phyloP scores from a whole-genome alignment of 2,329 filamentous ascomycete species.

The Scolecobasidium constrictum region DNA sequence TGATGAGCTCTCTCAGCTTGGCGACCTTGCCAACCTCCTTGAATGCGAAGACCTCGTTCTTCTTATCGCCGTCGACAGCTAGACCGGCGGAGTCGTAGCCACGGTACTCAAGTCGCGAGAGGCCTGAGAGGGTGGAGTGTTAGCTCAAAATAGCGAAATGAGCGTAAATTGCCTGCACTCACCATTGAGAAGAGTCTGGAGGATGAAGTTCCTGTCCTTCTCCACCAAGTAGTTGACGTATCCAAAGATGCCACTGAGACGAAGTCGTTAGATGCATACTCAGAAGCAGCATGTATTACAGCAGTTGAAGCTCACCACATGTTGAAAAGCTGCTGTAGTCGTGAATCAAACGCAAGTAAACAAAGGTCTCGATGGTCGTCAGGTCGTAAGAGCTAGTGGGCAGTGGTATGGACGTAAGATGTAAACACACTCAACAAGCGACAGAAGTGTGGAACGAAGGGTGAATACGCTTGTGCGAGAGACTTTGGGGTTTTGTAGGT shows the following conservation, averaged over 20 bases:
- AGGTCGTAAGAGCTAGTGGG: too few species aligned
- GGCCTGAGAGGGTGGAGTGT: constrained; percentile 44
- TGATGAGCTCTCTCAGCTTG: constrained; percentile 89
- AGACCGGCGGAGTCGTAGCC: constrained; percentile 97
- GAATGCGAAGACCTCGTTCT: constrained; percentile 92
- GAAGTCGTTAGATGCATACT: too few species aligned
- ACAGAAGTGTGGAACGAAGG: too few species aligned
- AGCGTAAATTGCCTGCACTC: constrained; percentile 19
- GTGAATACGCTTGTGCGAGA: too few species aligned
- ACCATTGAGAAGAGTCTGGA: constrained; percentile 95
- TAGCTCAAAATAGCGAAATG: constrained; percentile 15
- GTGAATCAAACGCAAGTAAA: too few species aligned
- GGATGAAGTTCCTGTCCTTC: constrained; percentile 94
- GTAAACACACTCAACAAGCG: too few species aligned
- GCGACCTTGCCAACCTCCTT: constrained; percentile 99
- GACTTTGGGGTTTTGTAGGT: too few species aligned
- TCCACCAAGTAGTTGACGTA: constrained; percentile 99
- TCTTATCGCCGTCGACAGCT: constrained; percentile 95
- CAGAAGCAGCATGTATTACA: too few species aligned
- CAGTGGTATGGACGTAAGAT: too few species aligned
- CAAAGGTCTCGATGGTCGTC: too few species aligned
- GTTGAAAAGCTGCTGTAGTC: too few species aligned
- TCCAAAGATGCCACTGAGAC: constrained; percentile 77
- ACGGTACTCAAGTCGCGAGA: constrained; percentile 93
- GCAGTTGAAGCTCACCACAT: too few species aligned